Base-by-base conservation (phyloP, 495 filamentous ascomycete species). In the Aspergillus conjunctus region DNA sequence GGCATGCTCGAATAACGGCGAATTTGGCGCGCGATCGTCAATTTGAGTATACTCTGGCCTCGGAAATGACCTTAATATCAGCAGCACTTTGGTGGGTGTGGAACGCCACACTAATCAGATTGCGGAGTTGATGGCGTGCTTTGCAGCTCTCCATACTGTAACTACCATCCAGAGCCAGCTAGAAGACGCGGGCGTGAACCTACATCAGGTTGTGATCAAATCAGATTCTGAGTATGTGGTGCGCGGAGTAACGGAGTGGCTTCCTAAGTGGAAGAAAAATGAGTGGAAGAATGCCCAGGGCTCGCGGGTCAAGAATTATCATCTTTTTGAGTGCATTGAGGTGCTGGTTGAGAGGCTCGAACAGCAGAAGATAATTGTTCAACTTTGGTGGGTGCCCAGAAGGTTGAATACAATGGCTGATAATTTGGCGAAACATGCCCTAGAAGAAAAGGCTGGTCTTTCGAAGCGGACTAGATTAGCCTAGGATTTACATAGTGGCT, bases 211-310 rank as follows among this genome's bases (percentile, higher is more conserved):
- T 9, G 18, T 46, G 7, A 56, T 56, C 39, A 56, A 56, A 15
- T n/a, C 37, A 7, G 9, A 46, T 26, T 26, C 26, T 5, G 26
- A 26, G 26, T 26, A 26, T 26, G 26, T 26, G 26, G 41, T 48
- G 3, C n/a, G 22, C 17, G 41, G 54, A 30, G 8, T 46, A 21
- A 56, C 41, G 5, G 54, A 56, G 54, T 46, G 41, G 39, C 17
- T 56, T 15, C 18, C 7, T 3, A 46, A 46, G n/a, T 56, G 54
- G 54, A 46, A 56, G 54, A 17, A 7, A 4, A 56, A 56, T 31
- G 41, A 21, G 10, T 56, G 54, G 54, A 56, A 56, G 41, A 56
- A 18, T 48, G 22, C 21, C 7, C n/a, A 31, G 8, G 54, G 54
- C 0, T 46, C 26, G 9, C 41, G 3, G 11, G 54, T 56, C 37